phyloP scores from a whole-genome alignment of 768 basidiomycete genomes.

The Filobasidium floriforme region DNA sequence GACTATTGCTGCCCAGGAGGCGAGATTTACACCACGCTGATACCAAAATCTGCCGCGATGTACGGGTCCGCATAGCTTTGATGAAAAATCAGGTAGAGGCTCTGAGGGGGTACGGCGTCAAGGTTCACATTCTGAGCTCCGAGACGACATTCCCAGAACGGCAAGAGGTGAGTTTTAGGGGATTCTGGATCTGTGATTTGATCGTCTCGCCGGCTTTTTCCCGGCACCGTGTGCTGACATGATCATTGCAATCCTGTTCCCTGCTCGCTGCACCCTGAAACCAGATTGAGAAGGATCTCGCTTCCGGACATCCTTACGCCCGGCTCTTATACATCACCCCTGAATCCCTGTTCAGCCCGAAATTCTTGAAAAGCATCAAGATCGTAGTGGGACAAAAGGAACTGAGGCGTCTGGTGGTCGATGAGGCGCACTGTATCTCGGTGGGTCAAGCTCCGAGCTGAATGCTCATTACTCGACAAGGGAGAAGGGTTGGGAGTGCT shows the following conservation, averaged over 20 bases:
- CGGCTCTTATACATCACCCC: constrained; percentile 43
- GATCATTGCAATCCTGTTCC: too few relatives aligned
- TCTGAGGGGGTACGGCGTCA: constrained; percentile 29
- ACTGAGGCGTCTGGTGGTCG: constrained; percentile 42
- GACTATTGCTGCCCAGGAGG: too few relatives aligned
- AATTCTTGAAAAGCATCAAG: constrained; percentile 27
- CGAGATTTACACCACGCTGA: not conserved
- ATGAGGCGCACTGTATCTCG: constrained; percentile 46
- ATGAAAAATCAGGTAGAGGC: constrained; percentile 42
- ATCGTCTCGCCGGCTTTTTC: too few relatives aligned
- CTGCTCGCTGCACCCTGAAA: not conserved
- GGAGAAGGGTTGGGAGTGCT: not conserved
- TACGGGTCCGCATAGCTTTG: constrained; percentile 22
- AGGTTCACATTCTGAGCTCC: constrained; percentile 35
- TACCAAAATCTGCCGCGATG: not conserved
- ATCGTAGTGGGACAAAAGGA: constrained; percentile 37
- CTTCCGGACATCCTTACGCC: constrained; percentile 37
- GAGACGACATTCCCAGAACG: constrained; percentile 27
- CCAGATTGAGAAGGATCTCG: constrained; percentile 36
- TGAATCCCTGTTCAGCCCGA: constrained; percentile 33
- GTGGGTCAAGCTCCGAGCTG: constrained; percentile 25
- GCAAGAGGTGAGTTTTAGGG: constrained; percentile 29
- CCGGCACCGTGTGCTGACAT: too few relatives aligned
- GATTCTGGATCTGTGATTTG: not conserved
- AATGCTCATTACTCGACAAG: too few relatives aligned